phyloP scores from a whole-genome alignment of 352 stramenopile species.

The Phytophthora meadii region DNA sequence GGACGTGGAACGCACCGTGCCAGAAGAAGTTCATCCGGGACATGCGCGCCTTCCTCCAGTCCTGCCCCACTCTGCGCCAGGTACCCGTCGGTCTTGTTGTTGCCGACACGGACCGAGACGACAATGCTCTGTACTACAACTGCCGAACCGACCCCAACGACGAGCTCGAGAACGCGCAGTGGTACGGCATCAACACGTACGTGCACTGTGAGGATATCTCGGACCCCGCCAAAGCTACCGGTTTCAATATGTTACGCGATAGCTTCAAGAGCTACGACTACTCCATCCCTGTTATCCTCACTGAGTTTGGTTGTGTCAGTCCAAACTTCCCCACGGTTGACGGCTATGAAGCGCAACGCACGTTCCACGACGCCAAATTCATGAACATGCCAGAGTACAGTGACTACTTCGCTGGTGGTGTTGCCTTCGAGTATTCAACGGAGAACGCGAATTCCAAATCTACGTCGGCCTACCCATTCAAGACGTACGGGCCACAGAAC shows the following conservation, averaged over 20 bases:
- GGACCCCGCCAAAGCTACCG: constrained; percentile 47
- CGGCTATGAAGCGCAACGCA: constrained; percentile 78
- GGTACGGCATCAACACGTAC: constrained; percentile 89
- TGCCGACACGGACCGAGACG: constrained; percentile 64
- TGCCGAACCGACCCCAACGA: constrained; percentile 70
- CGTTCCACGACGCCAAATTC: constrained; percentile 71
- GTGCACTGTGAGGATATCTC: constrained; percentile 71
- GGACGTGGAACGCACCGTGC: constrained; percentile 77
- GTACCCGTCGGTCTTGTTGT: constrained; percentile 82
- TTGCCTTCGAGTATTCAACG: constrained; percentile 85
- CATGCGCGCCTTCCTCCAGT: constrained; percentile 80
- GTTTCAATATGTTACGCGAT: constrained; percentile 66
- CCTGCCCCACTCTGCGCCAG: constrained; percentile 62
- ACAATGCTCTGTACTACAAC: constrained; percentile 85
- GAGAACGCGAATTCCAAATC: constrained; percentile 76
- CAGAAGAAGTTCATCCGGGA: constrained; percentile 91
- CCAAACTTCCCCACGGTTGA: constrained; percentile 50
- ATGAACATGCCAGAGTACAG: constrained; percentile 59
- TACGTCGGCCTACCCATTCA: constrained; percentile 71
- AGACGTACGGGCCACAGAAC: constrained; percentile 64
- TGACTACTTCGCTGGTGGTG: constrained; percentile 68
- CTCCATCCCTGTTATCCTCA: constrained; percentile 44
- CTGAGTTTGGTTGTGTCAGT: constrained; percentile 39
- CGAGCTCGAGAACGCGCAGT: constrained; percentile 77
- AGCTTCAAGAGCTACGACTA: constrained; percentile 72